phyloP scores from a whole-genome alignment of 1,284 basidiomycete genomes.

The Cryptococcus maquisensis region DNA sequence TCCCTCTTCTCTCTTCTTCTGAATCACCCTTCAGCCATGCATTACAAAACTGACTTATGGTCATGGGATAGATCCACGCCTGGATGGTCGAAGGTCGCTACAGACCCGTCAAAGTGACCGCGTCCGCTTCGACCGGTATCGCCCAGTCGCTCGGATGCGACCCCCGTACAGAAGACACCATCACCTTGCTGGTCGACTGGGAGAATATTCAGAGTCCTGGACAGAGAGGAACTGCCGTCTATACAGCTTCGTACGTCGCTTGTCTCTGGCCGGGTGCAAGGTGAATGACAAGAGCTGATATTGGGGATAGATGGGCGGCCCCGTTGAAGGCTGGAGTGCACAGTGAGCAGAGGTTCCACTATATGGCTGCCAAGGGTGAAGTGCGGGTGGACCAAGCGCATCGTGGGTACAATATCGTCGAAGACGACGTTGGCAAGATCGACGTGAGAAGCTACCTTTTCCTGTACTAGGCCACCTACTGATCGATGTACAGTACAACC shows the following conservation, averaged over 20 bases:
- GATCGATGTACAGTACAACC: constrained; percentile 58
- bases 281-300: neutral
- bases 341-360: constrained; percentile 88
- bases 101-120: constrained; percentile 73
- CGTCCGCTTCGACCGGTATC: constrained; percentile 81
- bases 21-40: neutral
- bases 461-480: neutral
- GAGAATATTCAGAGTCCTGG: constrained; percentile 65
- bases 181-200: constrained; percentile 91
- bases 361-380: constrained; percentile 89
- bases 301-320: constrained; percentile 50
- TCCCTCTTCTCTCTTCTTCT: neutral
- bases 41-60: constrained; percentile 4
- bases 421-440: constrained; percentile 67
- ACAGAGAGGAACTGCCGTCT: constrained; percentile 61
- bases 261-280: neutral
- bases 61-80: constrained; percentile 60
- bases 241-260: constrained; percentile 64
- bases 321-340: constrained; percentile 58
- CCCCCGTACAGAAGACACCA: constrained; percentile 79
- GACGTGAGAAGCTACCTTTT: constrained; percentile 28
- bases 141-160: constrained; percentile 68
- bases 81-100: constrained; percentile 79
- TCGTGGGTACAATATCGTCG: constrained; percentile 81
- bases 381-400: constrained; percentile 88